A percentile compares a stretch with the other conserved stretches of the same genome.
Evolutionary conservation across 2,329 filamentous ascomycete genomes (phyloP).

Genomic region (Penicillium sp.): DNA sequence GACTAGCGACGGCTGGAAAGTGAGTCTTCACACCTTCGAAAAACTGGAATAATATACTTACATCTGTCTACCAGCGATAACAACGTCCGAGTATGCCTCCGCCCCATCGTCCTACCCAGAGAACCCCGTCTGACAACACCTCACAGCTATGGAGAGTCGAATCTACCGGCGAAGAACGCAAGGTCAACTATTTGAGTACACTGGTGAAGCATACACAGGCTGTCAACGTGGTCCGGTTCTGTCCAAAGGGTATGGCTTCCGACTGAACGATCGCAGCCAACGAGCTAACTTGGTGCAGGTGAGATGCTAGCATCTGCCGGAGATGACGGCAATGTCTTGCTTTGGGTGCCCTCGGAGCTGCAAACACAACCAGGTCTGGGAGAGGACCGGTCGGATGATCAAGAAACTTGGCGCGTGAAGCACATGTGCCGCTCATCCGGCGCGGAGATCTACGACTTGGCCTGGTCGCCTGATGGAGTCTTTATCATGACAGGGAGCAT

Average conservation of each 20-base stretch:
- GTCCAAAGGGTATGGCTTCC: constrained; percentile 68
- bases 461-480: constrained; percentile 94
- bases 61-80: constrained; percentile 58
- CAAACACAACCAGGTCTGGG: constrained; percentile 65
- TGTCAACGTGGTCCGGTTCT: constrained; percentile 96
- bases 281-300: constrained; percentile 51
- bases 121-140: constrained; percentile 38
- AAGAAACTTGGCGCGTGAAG: constrained; percentile 94
- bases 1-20: constrained; percentile 88
- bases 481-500: constrained; percentile 99
- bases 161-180: constrained; percentile 74
- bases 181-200: constrained; percentile 86
- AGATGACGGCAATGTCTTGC: constrained; percentile 92
- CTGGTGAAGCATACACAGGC: constrained; percentile 92
- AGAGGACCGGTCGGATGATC: constrained; percentile 82
- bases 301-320: constrained; percentile 92
- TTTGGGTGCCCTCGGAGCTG: constrained; percentile 87
- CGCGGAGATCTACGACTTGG: constrained; percentile 95
- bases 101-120: constrained; percentile 16
- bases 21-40: constrained; percentile 26
- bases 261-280: background rate
- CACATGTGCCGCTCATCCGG: constrained; percentile 96
- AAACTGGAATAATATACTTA: constrained; percentile 11
- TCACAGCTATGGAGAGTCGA: constrained; percentile 85
- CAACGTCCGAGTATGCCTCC: constrained; percentile 72